Evolutionary conservation across 257 asterid species (phyloP).

Genomic region (Ocimum tenuiflorum): DNA sequence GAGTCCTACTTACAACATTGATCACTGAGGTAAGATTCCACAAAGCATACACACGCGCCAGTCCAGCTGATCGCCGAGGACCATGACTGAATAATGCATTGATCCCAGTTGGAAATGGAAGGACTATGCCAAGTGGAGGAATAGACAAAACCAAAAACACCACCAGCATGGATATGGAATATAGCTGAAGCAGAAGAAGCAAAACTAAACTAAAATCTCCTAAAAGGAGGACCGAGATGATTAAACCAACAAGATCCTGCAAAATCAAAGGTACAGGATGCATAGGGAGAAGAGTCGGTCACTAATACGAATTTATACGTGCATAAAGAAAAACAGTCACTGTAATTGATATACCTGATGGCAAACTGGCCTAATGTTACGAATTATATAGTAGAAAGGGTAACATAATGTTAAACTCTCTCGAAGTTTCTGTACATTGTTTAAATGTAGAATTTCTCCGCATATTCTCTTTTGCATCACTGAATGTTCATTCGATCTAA

Average conservation of each 20-base stretch:
- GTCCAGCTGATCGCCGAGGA: slow-evolving; percentile 76
- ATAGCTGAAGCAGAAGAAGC: slow-evolving; percentile 77
- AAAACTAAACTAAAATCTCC: slow-evolving; percentile 89
- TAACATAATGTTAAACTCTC: slow-evolving; percentile 45
- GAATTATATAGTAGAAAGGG: slow-evolving; percentile 50
- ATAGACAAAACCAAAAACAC: slow-evolving; percentile 55
- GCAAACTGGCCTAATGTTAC: slow-evolving; percentile 68
- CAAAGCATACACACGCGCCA: slow-evolving; percentile 76
- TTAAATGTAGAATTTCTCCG: slow-evolving; percentile 50
- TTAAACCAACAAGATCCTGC: slow-evolving; percentile 89
- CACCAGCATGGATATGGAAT: slow-evolving; percentile 59
- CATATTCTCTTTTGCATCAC: slow-evolving; percentile 42
- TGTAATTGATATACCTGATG: slow-evolving; percentile 53
- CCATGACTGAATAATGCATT: slow-evolving; percentile 82
- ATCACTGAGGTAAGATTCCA: slow-evolving; percentile 74
- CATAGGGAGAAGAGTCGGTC: not conserved
- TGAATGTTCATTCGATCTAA: slow-evolving; percentile 55
- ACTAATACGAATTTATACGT: not conserved
- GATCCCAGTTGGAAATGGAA: slow-evolving; percentile 87
- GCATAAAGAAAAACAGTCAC: not conserved
- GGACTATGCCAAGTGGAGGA: slow-evolving; percentile 76
- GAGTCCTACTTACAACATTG: slow-evolving; percentile 58
- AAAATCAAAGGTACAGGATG: slow-evolving; percentile 18
- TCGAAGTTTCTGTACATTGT: slow-evolving; percentile 42
- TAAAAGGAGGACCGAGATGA: slow-evolving; percentile 63